These are phyloP conservation scores for Mycena maculata DNA, from an alignment of 768 basidiomycete species.

Conservation along the genomic window DNA sequence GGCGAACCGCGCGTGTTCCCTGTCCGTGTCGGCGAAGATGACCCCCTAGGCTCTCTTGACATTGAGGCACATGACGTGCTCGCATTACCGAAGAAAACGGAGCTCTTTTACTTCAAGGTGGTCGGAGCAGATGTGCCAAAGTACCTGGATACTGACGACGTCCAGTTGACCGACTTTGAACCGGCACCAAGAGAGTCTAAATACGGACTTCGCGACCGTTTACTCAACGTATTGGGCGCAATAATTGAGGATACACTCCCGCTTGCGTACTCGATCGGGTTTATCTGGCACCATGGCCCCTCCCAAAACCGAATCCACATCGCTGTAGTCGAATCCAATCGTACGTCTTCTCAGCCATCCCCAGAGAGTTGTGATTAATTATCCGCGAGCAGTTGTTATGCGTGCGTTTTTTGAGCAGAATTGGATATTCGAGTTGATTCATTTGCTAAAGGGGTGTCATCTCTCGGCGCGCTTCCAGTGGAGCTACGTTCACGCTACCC, in stretches of 20 bases:
- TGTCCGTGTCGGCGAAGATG: not conserved
- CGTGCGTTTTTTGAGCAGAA: not conserved
- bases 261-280: not conserved
- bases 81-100: not conserved
- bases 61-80: not conserved
- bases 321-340: not conserved
- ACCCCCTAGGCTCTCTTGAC: not conserved
- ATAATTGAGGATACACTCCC: not conserved
- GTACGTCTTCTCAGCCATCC: not conserved
- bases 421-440: not conserved
- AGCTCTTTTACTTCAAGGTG: not conserved
- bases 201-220: not conserved
- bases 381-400: not conserved
- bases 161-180: slow-evolving; percentile 1
- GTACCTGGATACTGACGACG: not conserved
- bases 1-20: not conserved
- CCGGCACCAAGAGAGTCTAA: not conserved
- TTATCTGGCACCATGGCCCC: not conserved
- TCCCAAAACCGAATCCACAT: not conserved
- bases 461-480: not conserved
- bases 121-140: not conserved
- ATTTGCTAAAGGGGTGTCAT: not conserved
- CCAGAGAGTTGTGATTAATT: not conserved
- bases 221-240: not conserved
- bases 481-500: not conserved